phyloP scores from a whole-genome alignment of 768 basidiomycete species.

The Pleurotus tuoliensis region DNA sequence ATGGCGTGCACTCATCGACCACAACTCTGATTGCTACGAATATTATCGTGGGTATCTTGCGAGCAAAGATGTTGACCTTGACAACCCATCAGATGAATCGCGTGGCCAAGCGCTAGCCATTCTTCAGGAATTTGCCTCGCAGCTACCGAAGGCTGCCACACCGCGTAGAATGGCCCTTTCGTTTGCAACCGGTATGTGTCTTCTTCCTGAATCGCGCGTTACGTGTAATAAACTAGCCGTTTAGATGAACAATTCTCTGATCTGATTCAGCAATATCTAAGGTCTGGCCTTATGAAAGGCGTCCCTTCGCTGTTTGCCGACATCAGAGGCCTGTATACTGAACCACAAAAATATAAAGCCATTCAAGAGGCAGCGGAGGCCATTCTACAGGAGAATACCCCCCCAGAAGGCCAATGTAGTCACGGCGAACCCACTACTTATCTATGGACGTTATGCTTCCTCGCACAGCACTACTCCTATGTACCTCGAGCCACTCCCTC shows the following conservation, averaged over 20 bases:
- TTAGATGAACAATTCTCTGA: constrained; percentile 58
- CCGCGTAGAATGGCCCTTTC: constrained; percentile 73
- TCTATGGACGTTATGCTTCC: constrained; percentile 94
- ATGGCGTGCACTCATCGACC: constrained; percentile 77
- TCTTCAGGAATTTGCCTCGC: constrained; percentile 56
- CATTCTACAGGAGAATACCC: constrained; percentile 24
- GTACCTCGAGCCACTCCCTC: constrained; percentile 37
- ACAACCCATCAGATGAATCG: constrained; percentile 43
- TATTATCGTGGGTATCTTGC: constrained; percentile 76
- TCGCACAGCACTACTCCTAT: constrained; percentile 84
- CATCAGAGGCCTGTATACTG: constrained; percentile 77
- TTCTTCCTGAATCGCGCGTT: neutral
- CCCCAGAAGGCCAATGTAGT: neutral
- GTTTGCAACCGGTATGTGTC: constrained; percentile 42
- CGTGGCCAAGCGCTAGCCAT: constrained; percentile 49
- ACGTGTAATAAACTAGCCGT: neutral
- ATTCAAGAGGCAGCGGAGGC: constrained; percentile 71
- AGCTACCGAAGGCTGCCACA: constrained; percentile 64
- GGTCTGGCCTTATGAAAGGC: constrained; percentile 71
- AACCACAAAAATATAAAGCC: constrained; percentile 56
- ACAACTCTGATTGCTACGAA: constrained; percentile 78
- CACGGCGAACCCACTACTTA: constrained; percentile 68
- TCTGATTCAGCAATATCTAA: constrained; percentile 64
- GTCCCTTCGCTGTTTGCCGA: constrained; percentile 93
- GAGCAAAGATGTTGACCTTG: constrained; percentile 61